These are phyloP conservation scores for Pachysandra terminalis DNA, from an alignment of 164 flowering plant species.

Conservation along the genomic window DNA sequence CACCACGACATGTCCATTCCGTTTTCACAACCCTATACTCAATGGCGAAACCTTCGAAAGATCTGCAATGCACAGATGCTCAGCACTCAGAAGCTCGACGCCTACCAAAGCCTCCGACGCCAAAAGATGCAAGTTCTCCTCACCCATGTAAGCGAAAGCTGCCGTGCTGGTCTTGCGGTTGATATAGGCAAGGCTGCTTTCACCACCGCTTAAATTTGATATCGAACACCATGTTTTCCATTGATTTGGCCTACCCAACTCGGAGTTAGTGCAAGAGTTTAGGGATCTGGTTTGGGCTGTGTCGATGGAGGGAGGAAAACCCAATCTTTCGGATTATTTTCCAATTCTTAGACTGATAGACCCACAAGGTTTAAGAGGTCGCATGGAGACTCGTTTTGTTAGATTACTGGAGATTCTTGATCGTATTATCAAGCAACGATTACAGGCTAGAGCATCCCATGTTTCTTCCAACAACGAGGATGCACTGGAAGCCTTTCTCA, in stretches of 20 bases:
- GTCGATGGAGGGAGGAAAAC: constrained; percentile 21
- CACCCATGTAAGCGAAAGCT: constrained; percentile 1
- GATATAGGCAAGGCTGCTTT: constrained; percentile 19
- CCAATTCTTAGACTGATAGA: constrained; percentile 13
- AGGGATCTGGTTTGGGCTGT: constrained; percentile 17
- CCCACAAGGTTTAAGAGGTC: constrained; percentile 14
- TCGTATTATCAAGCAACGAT: constrained; percentile 11
- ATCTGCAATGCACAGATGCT: constrained; percentile 15
- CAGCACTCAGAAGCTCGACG: constrained; percentile 8
- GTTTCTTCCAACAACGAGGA: background rate
- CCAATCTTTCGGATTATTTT: constrained; percentile 18
- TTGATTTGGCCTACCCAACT: constrained; percentile 12
- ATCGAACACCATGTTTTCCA: constrained; percentile 25
- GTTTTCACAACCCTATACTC: constrained; percentile 10
- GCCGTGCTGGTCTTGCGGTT: background rate
- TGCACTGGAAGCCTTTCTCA: constrained; percentile 15
- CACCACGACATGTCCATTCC: constrained; percentile 16
- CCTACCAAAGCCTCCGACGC: constrained; percentile 12
- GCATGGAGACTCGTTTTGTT: background rate
- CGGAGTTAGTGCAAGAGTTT: constrained; percentile 18
- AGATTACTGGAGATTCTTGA: constrained; percentile 9
- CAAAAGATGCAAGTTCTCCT: constrained; percentile 19
- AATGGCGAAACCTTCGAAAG: constrained; percentile 27
- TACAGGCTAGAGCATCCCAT: background rate
- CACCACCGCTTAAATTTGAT: constrained; percentile 17